A percentile compares a stretch with the other conserved stretches of the same genome.
These are phyloP conservation scores for Candida sphagnicola DNA, from an alignment of 805 yeast species.

Conservation along the genomic window DNA sequence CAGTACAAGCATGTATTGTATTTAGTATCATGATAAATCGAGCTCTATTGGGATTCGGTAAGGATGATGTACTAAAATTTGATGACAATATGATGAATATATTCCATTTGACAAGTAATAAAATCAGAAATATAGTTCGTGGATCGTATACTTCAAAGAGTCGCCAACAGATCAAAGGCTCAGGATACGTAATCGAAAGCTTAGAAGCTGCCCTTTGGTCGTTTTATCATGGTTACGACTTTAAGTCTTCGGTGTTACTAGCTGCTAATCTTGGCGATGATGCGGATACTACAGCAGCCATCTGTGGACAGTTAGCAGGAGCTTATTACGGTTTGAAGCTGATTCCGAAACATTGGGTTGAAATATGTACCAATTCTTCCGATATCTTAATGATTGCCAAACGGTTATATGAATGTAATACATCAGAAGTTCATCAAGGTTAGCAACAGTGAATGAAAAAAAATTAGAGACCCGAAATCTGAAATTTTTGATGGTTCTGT, in stretches of 20 bases:
- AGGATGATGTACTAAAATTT: neutral
- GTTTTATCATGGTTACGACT: neutral
- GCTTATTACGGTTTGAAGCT: neutral
- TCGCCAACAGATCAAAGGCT: neutral
- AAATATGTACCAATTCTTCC: neutral
- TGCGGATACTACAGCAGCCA: neutral
- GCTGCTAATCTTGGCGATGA: slow-evolving; percentile 1
- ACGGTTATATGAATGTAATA: neutral
- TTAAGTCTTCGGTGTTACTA: neutral
- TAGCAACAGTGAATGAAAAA: too few species aligned
- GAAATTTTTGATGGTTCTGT: too few species aligned
- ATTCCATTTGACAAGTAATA: neutral
- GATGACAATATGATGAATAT: neutral
- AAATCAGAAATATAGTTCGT: neutral
- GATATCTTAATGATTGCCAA: neutral
- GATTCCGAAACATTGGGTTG: neutral
- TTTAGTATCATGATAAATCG: neutral
- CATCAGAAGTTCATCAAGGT: too few species aligned
- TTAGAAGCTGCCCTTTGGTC: neutral
- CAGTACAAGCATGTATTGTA: neutral
- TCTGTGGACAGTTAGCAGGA: neutral
- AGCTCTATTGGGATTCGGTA: neutral
- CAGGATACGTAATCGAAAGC: neutral
- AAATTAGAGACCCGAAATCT: too few species aligned
- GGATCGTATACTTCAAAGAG: neutral